A percentile compares a stretch with the other conserved stretches of the same genome.
Conservation (phyloP, 805 yeast species). For the Metschnikowia amazonensis region DNA sequence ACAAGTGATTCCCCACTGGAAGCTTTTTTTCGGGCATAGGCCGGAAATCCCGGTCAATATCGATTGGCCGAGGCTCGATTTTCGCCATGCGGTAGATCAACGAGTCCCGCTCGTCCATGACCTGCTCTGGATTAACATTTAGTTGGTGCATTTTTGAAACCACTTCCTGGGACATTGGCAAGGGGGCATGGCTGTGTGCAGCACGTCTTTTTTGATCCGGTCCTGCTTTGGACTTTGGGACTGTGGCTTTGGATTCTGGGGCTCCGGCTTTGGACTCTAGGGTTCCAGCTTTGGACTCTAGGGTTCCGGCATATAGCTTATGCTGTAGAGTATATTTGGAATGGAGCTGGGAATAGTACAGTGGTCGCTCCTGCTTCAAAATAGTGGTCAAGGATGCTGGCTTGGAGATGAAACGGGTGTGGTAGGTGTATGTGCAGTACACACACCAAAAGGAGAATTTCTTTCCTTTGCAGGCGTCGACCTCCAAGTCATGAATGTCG, state of each 20-base stretch:
- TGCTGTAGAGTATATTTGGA: conserved; percentile 8
- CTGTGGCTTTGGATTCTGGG: background rate
- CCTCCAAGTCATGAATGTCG: conserved; percentile 15
- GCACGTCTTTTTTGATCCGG: background rate
- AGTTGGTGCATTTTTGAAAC: conserved; percentile 9
- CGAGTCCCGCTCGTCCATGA: conserved; percentile 9
- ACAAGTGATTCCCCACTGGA: conserved; percentile 27
- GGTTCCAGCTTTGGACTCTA: background rate
- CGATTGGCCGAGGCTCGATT: conserved; percentile 6
- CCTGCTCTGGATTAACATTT: conserved; percentile 5
- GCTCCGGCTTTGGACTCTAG: background rate
- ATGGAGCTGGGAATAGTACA: conserved; percentile 12
- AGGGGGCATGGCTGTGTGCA: background rate
- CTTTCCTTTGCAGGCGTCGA: conserved; percentile 10
- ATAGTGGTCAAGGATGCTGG: conserved; percentile 18
- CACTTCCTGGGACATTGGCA: background rate
- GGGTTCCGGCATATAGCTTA: background rate
- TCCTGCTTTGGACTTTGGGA: too few species aligned
- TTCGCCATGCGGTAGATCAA: conserved; percentile 6
- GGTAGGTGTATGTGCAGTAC: conserved; percentile 13
- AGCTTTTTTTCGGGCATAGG: background rate
- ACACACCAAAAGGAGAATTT: conserved; percentile 14
- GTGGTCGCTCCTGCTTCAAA: conserved; percentile 10
- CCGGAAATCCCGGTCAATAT: conserved; percentile 10
- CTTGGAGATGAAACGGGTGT: conserved; percentile 14